phyloP scores from a whole-genome alignment of 345 rosid genomes.

The Durio zibethinus region DNA sequence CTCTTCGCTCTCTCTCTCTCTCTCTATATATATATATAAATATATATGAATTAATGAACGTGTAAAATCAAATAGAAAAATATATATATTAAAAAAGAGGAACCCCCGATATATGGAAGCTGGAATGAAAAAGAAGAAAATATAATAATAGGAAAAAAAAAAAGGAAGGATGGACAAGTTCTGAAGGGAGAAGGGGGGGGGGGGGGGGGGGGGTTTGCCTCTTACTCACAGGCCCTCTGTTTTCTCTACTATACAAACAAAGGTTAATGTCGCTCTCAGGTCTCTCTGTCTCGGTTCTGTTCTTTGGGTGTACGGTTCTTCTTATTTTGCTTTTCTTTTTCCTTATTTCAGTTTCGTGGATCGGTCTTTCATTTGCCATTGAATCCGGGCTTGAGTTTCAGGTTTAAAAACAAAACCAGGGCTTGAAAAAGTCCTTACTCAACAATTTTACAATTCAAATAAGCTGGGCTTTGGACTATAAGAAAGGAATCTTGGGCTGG shows the following conservation, averaged over 20 bases:
- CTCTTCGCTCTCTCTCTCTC: neutral
- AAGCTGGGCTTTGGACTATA: too few relatives aligned
- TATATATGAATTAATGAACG: neutral
- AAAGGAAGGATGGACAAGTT: neutral
- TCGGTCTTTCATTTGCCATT: neutral
- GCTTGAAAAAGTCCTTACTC: too few relatives aligned
- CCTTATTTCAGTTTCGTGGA: neutral
- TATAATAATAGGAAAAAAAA: neutral
- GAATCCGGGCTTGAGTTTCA: too few relatives aligned
- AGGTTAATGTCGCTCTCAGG: neutral
- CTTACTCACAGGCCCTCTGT: neutral
- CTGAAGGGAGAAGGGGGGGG: too few relatives aligned
- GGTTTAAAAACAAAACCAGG: too few relatives aligned
- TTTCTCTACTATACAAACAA: neutral
- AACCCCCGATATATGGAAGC: neutral
- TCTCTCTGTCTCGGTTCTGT: neutral
- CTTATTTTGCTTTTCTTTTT: neutral
- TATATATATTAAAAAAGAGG: neutral
- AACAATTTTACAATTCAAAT: too few relatives aligned
- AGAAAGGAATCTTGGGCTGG: too few relatives aligned
- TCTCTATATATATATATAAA: too few relatives aligned
- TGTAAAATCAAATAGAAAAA: neutral
- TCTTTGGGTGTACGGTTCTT: neutral
- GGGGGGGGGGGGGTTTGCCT: constrained; percentile 6
- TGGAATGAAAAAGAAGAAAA: neutral